Percentiles rank a stretch among this genome's conserved stretches.
These are phyloP conservation scores for Cordyceps cicadae DNA, from an alignment of 2,329 filamentous ascomycete species.

Conservation along the genomic window DNA sequence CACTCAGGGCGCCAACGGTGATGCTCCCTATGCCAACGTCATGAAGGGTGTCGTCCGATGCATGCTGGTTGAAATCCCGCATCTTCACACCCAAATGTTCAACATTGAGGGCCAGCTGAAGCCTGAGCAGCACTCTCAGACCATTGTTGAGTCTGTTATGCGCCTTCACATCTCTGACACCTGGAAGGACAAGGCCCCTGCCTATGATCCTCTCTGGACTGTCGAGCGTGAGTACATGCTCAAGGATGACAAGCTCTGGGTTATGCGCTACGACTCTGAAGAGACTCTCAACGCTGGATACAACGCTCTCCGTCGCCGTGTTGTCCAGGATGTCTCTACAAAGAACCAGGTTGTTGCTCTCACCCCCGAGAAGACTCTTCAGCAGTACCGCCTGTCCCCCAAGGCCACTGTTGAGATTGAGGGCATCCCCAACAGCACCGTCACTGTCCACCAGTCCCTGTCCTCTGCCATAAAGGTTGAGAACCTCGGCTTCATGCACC, in stretches of 20 bases:
- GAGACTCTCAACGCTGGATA: slow-evolving; percentile 11
- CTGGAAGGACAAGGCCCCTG: slow-evolving; percentile 11
- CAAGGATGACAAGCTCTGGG: slow-evolving; percentile 9
- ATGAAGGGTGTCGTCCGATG: slow-evolving; percentile 12
- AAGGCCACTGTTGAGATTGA: slow-evolving; percentile 9
- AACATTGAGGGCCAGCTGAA: slow-evolving; percentile 10
- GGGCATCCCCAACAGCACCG: slow-evolving; percentile 1
- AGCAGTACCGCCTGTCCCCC: slow-evolving; percentile 11
- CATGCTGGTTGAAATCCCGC: slow-evolving; percentile 9
- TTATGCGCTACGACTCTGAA: slow-evolving; percentile 10
- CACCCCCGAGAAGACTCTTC: slow-evolving; percentile 9
- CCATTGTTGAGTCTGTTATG: slow-evolving; percentile 6
- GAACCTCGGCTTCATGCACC: slow-evolving; percentile 9
- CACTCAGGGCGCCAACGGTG: slow-evolving; percentile 10
- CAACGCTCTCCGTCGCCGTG: slow-evolving; percentile 11
- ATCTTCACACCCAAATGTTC: slow-evolving; percentile 10
- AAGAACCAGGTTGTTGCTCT: slow-evolving; percentile 9
- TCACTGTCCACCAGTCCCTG: slow-evolving; percentile 9
- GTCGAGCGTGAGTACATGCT: slow-evolving; percentile 13
- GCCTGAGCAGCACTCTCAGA: slow-evolving; percentile 8
- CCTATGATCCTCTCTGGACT: slow-evolving; percentile 10
- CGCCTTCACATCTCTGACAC: slow-evolving; percentile 10
- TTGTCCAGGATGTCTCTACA: slow-evolving; percentile 8
- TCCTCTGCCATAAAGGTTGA: slow-evolving; percentile 9
- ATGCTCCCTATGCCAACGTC: slow-evolving; percentile 11